Base-by-base conservation (phyloP, 768 basidiomycete genomes). In the Candolleomyces aberdarensis region DNA sequence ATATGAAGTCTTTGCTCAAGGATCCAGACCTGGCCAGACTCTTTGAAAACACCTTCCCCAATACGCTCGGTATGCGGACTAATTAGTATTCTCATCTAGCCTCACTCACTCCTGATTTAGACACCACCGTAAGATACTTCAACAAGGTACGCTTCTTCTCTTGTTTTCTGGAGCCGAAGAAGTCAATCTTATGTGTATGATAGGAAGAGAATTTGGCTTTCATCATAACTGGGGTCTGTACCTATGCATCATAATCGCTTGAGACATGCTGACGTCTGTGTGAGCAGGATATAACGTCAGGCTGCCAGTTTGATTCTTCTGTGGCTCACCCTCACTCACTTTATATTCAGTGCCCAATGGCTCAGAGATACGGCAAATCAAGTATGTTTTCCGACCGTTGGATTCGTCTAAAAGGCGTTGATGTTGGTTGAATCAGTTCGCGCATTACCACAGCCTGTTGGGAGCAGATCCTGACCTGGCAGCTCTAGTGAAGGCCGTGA, bases 11-110 rank as follows among this genome's bases (percentile, higher is more conserved):
- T 17, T 79, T 86, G 49, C 74, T 92, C 59, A 91, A 85, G 69
- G 88, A 92, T 67, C 87, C 89, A 0, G 91, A 92, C 66, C 64
- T 92, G 56, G 91, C 90, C 13, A 82, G 88, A 54, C 70, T 92
- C 20, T 92, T 92, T 64, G 90, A 91, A 71, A 92, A 92, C 63
- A 87, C 90, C 0, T 91, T 91, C 67, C 91, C 91, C 3, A 91
- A 91, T 65, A 92, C 91, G 0, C 80, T 92, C 49, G 90, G 89
- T 89, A 40, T 59, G 17, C 29, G 22, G 43, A 32, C 36, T 11
- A 8, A 1, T 36, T 11, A 6, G 6, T 36, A 36, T 2, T 6
- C 2, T 36, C 36, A 26, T 58, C 22, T 56, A 55, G 26, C 59
- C 9, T 44, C 17, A 62, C 51, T 15, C 56, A 39, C 39, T 31